Evolutionary conservation across 305 asterid genomes (phyloP), one percentile per base, ranked within the genome.

Genomic region (Fraxinus albicans): DNA sequence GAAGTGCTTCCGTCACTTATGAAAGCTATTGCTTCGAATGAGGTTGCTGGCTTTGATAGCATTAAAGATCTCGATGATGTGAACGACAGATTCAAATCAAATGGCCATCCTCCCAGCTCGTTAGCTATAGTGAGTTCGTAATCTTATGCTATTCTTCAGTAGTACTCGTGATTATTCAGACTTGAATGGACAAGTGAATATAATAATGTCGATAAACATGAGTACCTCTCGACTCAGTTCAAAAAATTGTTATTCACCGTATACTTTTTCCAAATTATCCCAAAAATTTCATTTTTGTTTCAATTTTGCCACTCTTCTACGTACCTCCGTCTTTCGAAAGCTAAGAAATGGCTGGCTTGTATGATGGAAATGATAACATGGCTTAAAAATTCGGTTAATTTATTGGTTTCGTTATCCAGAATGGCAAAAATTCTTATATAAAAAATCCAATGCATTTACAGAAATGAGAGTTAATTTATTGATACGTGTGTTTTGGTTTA

Each of bases 41-140:
- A 89, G 83, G 90, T 89, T 25, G 84, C 85, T 29, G 96, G 90
- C 31, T 93, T 91, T 78, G 95, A 90, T 80, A 85, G 80, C 79
- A 8, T 78, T 58, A 10, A 33, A 23, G 85, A 58, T 58, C 70
- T 50, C n/a, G 9, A 27, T 25, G 82, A 74, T 76, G 50, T n/a
- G 36, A 84, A 73, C 42, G 77, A 21, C 76, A 78, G 79, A 1
- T 76, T 44, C 70, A 77, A 36, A 7, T 40, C 84, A 29, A 79
- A 76, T 25, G 72, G 76, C 25, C 84, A 10, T 81, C 83, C 77
- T 80, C 25, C 21, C 44, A 79, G 78, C n/a, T 27, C 74, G 2
- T 82, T 86, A 21, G 25, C 55, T 73, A 75, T 80, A 79, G 98
- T 94, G 82, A 92, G 89, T 83, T 69, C 4, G 3, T 21, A 21